Percentiles rank a stretch among this genome's conserved stretches.
Conservation (phyloP, 83 land plant genomes). For the Thuja plicata region DNA sequence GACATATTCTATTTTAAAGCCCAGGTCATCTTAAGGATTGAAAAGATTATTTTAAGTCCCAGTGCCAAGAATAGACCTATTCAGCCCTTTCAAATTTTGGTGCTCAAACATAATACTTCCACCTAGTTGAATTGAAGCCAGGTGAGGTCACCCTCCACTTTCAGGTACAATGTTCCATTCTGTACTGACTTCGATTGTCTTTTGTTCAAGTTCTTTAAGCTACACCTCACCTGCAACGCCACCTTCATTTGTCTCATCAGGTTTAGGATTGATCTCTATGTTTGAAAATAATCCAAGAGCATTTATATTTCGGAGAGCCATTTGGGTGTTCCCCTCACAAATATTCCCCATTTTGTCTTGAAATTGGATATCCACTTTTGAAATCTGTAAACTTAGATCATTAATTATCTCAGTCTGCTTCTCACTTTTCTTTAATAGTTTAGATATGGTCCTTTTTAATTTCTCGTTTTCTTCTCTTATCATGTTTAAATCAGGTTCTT, state of each 20-base stretch:
- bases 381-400: too few species aligned
- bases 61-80: conserved; percentile 83
- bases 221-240: conserved; percentile 93
- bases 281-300: conserved; percentile 82
- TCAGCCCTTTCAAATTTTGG: conserved; percentile 81
- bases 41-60: conserved; percentile 93
- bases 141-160: conserved; percentile 78
- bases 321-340: too few species aligned
- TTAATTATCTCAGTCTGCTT: too few species aligned
- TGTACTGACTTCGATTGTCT: conserved; percentile 90
- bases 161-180: conserved; percentile 99
- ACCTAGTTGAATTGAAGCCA: conserved; percentile 32
- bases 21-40: conserved; percentile 98
- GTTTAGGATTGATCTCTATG: conserved; percentile 93
- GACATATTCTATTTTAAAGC: conserved; percentile 95
- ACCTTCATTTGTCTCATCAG: conserved; percentile 95
- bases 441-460: too few species aligned
- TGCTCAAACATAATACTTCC: conserved; percentile 52
- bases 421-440: too few species aligned
- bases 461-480: too few species aligned
- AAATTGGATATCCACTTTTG: too few species aligned
- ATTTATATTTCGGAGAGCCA: conserved; percentile 88
- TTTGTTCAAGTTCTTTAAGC: conserved; percentile 94
- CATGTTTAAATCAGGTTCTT: too few species aligned
- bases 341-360: too few species aligned